Evolutionary conservation across 2,329 filamentous ascomycete genomes (phyloP), one percentile per base, ranked within the genome.

Genomic region (Trichoderma guizhouense): DNA sequence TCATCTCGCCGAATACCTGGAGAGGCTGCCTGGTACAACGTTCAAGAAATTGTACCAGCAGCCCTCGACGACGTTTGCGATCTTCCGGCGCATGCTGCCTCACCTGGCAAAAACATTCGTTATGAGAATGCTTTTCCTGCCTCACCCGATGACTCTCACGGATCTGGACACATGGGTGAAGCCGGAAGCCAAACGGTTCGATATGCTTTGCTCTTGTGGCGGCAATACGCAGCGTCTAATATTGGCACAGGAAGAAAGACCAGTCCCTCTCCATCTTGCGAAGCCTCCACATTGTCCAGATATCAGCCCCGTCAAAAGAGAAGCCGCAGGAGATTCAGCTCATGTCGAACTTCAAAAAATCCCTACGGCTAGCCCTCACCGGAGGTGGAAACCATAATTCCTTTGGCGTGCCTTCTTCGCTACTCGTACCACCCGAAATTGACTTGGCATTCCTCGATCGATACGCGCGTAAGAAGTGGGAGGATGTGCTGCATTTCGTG

Each of bases 81-180:
- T 99, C 78, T 98, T 98, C 81, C 90, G 96, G 76, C 95, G 96
- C 84, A 98, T 99, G 94, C 88, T 99, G 72, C 94, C 96, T 72
- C 93, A 97, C 79, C 84, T 98, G 93, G 95, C 96, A 76, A 98
- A 99, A 86, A 94, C 91, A 18, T 92, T 99, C 78, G 95, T 99
- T 73, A 97, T 98, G 92, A 93, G 93, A 51, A 90, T 99, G 78
- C 90, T 99, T 5, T 99, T 97, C 84, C 92, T 97, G 84, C 93
- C 93, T 53, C 86, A 88, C 12, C 93, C 96, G 0, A 89, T 98
- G 74, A 88, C 90, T 2, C 87, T 93, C n/a, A 85, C 89, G 74
- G 92, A 97, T 77, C 88, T 99, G 72, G 94, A 98, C 76, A 84
- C 89, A 55, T 97, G 95, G 94, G 91, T 98, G 65, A 92, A 91